Base-by-base conservation (phyloP, 2,329 filamentous ascomycete genomes). In the Aspergillus hortae region DNA sequence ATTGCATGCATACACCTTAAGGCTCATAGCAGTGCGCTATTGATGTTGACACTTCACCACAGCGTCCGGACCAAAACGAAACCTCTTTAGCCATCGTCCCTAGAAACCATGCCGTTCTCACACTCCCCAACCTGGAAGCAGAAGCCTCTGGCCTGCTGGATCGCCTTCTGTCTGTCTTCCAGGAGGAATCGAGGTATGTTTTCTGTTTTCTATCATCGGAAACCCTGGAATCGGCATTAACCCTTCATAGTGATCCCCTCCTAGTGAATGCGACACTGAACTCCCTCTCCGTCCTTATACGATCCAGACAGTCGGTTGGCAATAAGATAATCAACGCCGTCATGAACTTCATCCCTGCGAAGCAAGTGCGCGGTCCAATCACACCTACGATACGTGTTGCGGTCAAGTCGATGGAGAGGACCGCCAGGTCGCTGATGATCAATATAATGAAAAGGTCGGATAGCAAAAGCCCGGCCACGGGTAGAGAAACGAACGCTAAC, bases 361-460 rank as follows among this genome's bases (percentile, higher is more conserved):
- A 88, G 70, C 82, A 90, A 58, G 89, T 88, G 51, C 87, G 84
- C 62, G 83, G 84, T 2, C 86, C 88, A 3, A 82, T 95, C 77
- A 92, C 88, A 0, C 82, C 90, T 2, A 90, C 86, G 66, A 82
- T 83, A 46, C 90, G 88, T 61, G 87, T 99, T 54, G 84, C 92
- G 62, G 81, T 95, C 55, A 90, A 87, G 71, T 97, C 92, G 4
- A 94, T 99, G 85, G 92, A 96, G 70, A 90, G 95, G 67, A 99
- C 94, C 21, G 89, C 89, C 3, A 84, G 91, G 62, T 85, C 91
- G 60, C 76, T 99, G 44, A 79, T 97, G 36, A 81, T 92, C 48
- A 92, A 96, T 71, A 77, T 96, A 48, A 78, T 88, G 60, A 92
- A 92, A 74, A 82, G 85, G 87, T 89, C 78, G 59, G 77, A 12